Evolutionary conservation across 208 protist genomes (phyloP).

Genomic region (Crithidia sp.): DNA sequence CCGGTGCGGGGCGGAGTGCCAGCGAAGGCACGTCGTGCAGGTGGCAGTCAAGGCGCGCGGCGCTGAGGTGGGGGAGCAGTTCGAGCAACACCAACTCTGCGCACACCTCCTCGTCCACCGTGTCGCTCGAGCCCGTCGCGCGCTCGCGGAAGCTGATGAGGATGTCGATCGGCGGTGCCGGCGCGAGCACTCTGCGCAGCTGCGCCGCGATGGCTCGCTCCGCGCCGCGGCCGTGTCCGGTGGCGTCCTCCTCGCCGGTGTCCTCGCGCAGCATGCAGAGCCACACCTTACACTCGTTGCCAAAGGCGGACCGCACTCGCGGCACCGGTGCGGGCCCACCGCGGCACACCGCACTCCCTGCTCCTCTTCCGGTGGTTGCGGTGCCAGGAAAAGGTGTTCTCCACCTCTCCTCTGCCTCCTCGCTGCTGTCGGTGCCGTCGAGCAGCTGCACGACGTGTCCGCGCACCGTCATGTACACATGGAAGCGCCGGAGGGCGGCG

Average conservation of each 20-base stretch:
- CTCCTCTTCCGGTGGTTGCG: background rate
- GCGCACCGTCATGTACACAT: slow-evolving; percentile 78
- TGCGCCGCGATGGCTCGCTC: slow-evolving; percentile 13
- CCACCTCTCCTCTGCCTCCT: background rate
- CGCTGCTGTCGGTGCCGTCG: slow-evolving; percentile 39
- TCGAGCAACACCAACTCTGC: slow-evolving; percentile 34
- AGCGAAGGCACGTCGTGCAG: slow-evolving; percentile 24
- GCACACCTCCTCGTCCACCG: background rate
- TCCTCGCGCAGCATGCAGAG: slow-evolving; percentile 75
- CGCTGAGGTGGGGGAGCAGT: slow-evolving; percentile 32
- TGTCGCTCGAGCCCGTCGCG: background rate
- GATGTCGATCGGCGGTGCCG: slow-evolving; percentile 34
- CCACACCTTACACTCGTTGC: slow-evolving; percentile 50
- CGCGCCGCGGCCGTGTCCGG: slow-evolving; percentile 13
- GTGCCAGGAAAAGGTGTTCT: background rate
- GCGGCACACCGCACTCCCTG: background rate
- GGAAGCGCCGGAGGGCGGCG: slow-evolving; percentile 56
- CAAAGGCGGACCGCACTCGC: slow-evolving; percentile 19
- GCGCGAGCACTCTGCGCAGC: slow-evolving; percentile 23
- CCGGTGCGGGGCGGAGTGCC: background rate
- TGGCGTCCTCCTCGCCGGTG: slow-evolving; percentile 27
- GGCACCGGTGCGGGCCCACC: slow-evolving; percentile 11
- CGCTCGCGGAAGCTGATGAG: slow-evolving; percentile 46
- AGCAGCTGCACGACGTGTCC: slow-evolving; percentile 63
- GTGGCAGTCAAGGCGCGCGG: slow-evolving; percentile 10